These are phyloP conservation scores for Suaeda aralocaspica DNA, from an alignment of 148 eudicot genomes.

Conservation along the genomic window DNA sequence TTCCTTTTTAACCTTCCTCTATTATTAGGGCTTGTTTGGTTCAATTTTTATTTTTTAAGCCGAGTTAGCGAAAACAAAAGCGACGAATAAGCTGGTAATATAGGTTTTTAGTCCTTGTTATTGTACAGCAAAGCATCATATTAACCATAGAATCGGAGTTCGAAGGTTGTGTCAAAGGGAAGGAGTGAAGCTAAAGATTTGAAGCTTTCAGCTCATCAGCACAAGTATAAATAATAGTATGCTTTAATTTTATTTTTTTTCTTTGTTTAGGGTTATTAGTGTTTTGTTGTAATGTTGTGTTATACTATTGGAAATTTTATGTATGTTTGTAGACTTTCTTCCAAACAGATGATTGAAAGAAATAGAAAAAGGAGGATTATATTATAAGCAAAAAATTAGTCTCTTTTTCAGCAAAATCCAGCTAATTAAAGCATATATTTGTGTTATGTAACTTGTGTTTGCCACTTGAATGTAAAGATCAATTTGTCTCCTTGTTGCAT, in stretches of 20 bases:
- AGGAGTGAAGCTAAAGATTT: constrained; percentile 32
- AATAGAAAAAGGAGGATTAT: constrained; percentile 28
- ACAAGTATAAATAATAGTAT: constrained; percentile 26
- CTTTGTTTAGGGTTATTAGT: neutral
- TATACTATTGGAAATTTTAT: neutral
- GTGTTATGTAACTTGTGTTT: neutral
- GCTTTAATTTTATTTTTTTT: neutral
- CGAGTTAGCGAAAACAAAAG: neutral
- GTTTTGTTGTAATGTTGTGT: neutral
- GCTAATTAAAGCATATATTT: neutral
- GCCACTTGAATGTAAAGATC: constrained; percentile 13
- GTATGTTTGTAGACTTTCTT: constrained; percentile 16
- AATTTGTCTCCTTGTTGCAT: constrained; percentile 28
- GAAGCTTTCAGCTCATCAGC: constrained; percentile 16
- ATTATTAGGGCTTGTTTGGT: neutral
- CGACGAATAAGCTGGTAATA: constrained; percentile 20
- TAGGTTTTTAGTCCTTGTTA: constrained; percentile 19
- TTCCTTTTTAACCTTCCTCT: constrained; percentile 10
- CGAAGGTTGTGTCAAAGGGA: constrained; percentile 27
- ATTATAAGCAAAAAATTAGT: neutral
- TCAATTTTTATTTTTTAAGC: neutral
- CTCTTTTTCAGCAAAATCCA: constrained; percentile 12
- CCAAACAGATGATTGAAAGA: constrained; percentile 22
- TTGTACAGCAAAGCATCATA: constrained; percentile 31
- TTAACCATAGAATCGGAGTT: constrained; percentile 17